phyloP scores from a whole-genome alignment of 805 yeast species.

The Teunomyces atbi region DNA sequence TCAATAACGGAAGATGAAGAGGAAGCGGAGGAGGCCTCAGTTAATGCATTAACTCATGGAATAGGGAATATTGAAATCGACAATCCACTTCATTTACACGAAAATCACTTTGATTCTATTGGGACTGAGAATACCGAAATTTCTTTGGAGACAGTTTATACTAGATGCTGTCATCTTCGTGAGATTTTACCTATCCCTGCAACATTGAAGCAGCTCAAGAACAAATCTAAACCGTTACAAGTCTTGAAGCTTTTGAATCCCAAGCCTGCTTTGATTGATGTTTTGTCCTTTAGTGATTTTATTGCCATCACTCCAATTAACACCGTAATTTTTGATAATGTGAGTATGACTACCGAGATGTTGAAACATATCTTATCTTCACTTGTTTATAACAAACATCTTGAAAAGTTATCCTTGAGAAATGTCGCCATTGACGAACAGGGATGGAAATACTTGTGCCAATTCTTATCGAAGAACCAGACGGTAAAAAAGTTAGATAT shows the following conservation, averaged over 20 bases:
- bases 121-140: slow-evolving; percentile 21
- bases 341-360: slow-evolving; percentile 54
- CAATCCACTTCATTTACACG: slow-evolving; percentile 66
- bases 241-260: slow-evolving; percentile 58
- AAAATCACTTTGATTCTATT: slow-evolving; percentile 46
- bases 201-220: slow-evolving; percentile 51
- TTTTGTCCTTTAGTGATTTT: slow-evolving; percentile 56
- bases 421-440: slow-evolving; percentile 52
- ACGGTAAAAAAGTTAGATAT: slow-evolving; percentile 51
- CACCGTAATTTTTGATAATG: slow-evolving; percentile 58
- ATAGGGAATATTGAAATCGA: slow-evolving; percentile 51
- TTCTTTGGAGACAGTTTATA: slow-evolving; percentile 49
- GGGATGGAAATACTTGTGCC: slow-evolving; percentile 54
- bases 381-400: slow-evolving; percentile 38
- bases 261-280: slow-evolving; percentile 56
- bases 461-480: slow-evolving; percentile 43
- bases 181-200: slow-evolving; percentile 52
- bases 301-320: slow-evolving; percentile 54
- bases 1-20: slow-evolving; percentile 16
- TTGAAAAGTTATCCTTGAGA: slow-evolving; percentile 54
- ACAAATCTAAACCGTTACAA: slow-evolving; percentile 50
- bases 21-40: slow-evolving; percentile 16
- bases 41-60: slow-evolving; percentile 3
- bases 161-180: slow-evolving; percentile 49
- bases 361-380: slow-evolving; percentile 47